Evolutionary conservation across 2,329 filamentous ascomycete genomes (phyloP), one percentile per base, ranked within the genome.

Genomic region (Pestalotiopsis sp.): DNA sequence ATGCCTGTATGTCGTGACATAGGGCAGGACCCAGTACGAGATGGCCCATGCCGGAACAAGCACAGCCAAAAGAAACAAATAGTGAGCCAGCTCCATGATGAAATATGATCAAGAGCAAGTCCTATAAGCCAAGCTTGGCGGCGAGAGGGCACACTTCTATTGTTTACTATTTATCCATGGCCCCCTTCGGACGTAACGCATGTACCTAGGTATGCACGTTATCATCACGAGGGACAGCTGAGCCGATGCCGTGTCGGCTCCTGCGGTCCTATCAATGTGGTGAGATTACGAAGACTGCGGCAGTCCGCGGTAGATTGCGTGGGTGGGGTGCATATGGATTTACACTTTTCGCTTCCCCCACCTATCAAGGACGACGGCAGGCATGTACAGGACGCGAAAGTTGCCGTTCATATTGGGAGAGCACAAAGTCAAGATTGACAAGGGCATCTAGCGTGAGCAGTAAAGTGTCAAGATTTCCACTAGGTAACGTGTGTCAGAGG

Each of bases 1-100:
- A 23, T 66, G 52, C 14, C 56, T 27, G 36, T 66, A 66, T 14
- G 52, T 66, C 27, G 64, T 66, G 56, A 66, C 61, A 12, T 66
- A 66, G n/a, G 64, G 64, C 31, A 66, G 31, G 13, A 66, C 20
- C 64, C 64, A 66, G 25, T 66, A 66, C 11, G 56, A 41, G 12
- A 66, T 36, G 20, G 64, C 64, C 64, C 64, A 66, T 9, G 36
- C 12, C 3, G 64, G 64, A 1, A 39, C n/a, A 7, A 66, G 31
- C 1, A 60, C 23, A 5, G 41, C n/a, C 23, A 60, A 23, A 4
- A 66, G 36, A 13, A 31, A 23, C 17, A 66, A 36, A 38, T 66
- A 66, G 36, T 66, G 64, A 25, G 31, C 12, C 4, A 66, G 64
- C 56, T 66, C 64, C 64, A 66, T 66, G 0, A 12, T 36, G 4